Conservation (phyloP, 2,329 filamentous ascomycete genomes). For the Aspergillus sp. region DNA sequence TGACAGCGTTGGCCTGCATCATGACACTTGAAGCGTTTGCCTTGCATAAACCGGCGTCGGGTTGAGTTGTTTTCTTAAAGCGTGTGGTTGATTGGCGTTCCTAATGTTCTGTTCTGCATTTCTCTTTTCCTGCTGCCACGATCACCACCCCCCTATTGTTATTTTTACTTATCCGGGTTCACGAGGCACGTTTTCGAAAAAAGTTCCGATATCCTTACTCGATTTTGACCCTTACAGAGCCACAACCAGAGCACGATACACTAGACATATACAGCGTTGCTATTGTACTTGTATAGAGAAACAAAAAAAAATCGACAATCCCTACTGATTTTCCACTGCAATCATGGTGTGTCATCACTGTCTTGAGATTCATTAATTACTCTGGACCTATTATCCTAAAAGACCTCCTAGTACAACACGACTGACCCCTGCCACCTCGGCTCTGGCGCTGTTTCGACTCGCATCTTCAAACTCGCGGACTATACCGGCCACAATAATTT, state of each 20-base stretch:
- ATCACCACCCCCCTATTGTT: slow-evolving; percentile 9
- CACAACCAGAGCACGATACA: slow-evolving; percentile 8
- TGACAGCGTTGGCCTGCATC: slow-evolving; percentile 18
- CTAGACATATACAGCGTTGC: neutral
- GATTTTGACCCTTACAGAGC: neutral
- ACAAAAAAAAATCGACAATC: neutral
- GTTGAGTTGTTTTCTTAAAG: slow-evolving; percentile 25
- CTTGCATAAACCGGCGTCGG: slow-evolving; percentile 38
- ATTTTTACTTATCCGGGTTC: slow-evolving; percentile 4
- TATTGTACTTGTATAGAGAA: slow-evolving; percentile 3
- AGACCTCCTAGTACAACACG: slow-evolving; percentile 83
- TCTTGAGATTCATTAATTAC: neutral
- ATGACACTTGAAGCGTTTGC: slow-evolving; percentile 31
- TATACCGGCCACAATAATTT: slow-evolving; percentile 83
- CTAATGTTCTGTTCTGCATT: slow-evolving; percentile 7
- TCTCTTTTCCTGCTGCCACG: neutral
- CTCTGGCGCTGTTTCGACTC: slow-evolving; percentile 74
- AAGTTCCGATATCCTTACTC: slow-evolving; percentile 17
- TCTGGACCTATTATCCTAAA: slow-evolving; percentile 3
- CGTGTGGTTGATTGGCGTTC: slow-evolving; percentile 32
- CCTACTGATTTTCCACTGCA: neutral
- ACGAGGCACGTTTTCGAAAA: slow-evolving; percentile 17
- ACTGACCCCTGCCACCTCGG: slow-evolving; percentile 81
- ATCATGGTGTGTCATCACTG: neutral
- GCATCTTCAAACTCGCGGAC: slow-evolving; percentile 93